These are phyloP conservation scores for Agaricus blazei DNA, from an alignment of 768 basidiomycete genomes.

Conservation along the genomic window DNA sequence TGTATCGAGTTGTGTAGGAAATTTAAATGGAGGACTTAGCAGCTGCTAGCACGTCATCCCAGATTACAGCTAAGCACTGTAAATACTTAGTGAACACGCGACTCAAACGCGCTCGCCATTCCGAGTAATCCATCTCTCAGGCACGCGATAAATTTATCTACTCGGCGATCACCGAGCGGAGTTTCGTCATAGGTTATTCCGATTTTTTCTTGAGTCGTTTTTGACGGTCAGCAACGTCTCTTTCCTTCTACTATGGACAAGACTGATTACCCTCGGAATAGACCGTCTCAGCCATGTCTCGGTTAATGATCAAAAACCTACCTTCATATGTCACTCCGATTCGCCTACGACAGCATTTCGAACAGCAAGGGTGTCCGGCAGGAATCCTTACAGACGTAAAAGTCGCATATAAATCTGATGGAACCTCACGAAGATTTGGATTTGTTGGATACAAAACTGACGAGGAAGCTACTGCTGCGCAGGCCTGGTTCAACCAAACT, in stretches of 20 bases:
- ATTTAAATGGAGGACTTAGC: too few relatives aligned
- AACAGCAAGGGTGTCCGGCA: conserved; percentile 50
- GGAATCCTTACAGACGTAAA: conserved; percentile 84
- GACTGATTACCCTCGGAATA: background rate
- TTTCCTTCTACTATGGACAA: background rate
- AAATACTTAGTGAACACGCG: too few relatives aligned
- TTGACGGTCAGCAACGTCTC: conserved; percentile 8
- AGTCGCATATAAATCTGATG: conserved; percentile 70
- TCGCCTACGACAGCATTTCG: conserved; percentile 64
- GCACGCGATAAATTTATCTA: too few relatives aligned
- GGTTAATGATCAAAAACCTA: conserved; percentile 79
- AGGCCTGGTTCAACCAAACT: conserved; percentile 80
- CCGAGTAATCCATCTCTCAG: too few relatives aligned
- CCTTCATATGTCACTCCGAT: conserved; percentile 64
- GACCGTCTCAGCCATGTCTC: conserved; percentile 50
- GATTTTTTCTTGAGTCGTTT: conserved; percentile 8
- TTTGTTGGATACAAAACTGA: conserved; percentile 89
- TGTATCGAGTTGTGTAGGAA: too few relatives aligned
- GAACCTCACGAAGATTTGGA: conserved; percentile 81
- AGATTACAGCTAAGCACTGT: too few relatives aligned
- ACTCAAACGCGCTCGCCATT: too few relatives aligned
- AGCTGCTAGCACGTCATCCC: too few relatives aligned
- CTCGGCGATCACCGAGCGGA: conserved; percentile 11
- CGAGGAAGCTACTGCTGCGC: conserved; percentile 67
- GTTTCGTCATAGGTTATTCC: conserved; percentile 4